A percentile compares a stretch with the other conserved stretches of the same genome.
phyloP scores from a whole-genome alignment of 495 filamentous ascomycete genomes.

The Aspergillus conjunctus region DNA sequence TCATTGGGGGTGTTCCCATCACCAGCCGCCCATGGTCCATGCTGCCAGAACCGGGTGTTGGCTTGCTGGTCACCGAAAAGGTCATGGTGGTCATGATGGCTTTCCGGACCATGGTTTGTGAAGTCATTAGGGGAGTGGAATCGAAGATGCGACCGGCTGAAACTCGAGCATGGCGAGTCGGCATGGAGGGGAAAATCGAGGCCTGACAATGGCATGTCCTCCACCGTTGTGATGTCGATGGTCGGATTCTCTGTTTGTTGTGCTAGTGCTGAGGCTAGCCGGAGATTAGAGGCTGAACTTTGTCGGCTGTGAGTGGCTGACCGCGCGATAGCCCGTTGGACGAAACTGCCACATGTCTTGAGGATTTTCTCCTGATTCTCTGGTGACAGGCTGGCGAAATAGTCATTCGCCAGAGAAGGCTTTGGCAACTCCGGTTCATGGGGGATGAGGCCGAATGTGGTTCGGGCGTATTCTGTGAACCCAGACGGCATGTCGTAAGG shows the following conservation, averaged over 20 bases:
- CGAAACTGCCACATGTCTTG: conserved; percentile 51
- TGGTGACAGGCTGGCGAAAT: conserved; percentile 43
- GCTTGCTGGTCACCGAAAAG: conserved; percentile 53
- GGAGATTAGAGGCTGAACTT: conserved; percentile 46
- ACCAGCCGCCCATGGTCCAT: conserved; percentile 50
- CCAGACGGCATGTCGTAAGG: conserved; percentile 53
- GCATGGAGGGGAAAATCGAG: conserved; percentile 49
- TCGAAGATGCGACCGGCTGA: conserved; percentile 51
- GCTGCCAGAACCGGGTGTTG: conserved; percentile 53
- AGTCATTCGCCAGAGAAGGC: conserved; percentile 49
- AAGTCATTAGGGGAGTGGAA: conserved; percentile 51
- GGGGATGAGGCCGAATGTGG: conserved; percentile 41
- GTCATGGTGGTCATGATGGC: conserved; percentile 50
- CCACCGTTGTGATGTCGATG: conserved; percentile 52
- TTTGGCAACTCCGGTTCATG: conserved; percentile 43
- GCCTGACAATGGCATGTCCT: conserved; percentile 43
- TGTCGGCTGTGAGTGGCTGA: conserved; percentile 49
- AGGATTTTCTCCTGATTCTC: conserved; percentile 49
- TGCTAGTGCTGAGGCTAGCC: conserved; percentile 46
- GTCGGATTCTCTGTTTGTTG: conserved; percentile 51
- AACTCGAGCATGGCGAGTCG: conserved; percentile 52
- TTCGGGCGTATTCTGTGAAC: conserved; percentile 48
- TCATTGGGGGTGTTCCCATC: conserved; percentile 55
- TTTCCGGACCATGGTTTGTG: conserved; percentile 42
- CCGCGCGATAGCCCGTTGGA: conserved; percentile 47